Evolutionary conservation across 2,329 filamentous ascomycete species (phyloP).

Genomic region (Tolypocladium guangdongense): DNA sequence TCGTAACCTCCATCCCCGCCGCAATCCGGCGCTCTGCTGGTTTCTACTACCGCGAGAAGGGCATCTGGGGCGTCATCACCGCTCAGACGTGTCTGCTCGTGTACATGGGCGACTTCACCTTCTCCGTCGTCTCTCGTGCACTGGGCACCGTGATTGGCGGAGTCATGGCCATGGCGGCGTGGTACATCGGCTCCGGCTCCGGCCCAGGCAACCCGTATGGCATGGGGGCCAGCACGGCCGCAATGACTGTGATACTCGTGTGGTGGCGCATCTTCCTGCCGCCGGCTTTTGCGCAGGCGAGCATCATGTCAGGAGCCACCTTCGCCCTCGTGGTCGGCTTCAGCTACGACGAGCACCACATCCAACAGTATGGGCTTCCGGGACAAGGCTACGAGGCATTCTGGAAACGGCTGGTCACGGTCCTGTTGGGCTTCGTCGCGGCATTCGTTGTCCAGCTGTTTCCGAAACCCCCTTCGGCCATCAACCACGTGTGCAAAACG

Average conservation of each 20-base stretch:
- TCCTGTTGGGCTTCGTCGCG: conserved; percentile 31
- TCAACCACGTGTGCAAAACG: conserved; percentile 30
- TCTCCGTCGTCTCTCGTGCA: conserved; percentile 28
- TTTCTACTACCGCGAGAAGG: conserved; percentile 41
- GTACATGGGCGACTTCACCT: conserved; percentile 40
- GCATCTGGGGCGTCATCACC: conserved; percentile 41
- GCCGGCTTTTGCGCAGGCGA: conserved; percentile 14
- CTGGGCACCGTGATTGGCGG: conserved; percentile 36
- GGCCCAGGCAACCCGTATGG: conserved; percentile 39
- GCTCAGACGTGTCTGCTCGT: conserved; percentile 35
- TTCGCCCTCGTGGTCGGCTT: conserved; percentile 33
- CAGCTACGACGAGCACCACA: conserved; percentile 33
- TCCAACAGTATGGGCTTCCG: conserved; percentile 31
- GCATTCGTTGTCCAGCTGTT: conserved; percentile 34
- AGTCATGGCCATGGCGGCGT: conserved; percentile 32
- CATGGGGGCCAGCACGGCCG: conserved; percentile 31
- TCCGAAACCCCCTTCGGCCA: conserved; percentile 34
- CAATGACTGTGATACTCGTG: conserved; percentile 21
- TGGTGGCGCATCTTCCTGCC: conserved; percentile 25
- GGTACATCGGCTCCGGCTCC: conserved; percentile 39
- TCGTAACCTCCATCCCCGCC: conserved; percentile 30
- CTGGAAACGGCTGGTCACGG: conserved; percentile 32
- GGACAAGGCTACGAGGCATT: conserved; percentile 36
- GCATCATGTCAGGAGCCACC: conserved; percentile 23
- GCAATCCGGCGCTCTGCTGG: conserved; percentile 30